Evolutionary conservation across 495 filamentous ascomycete species (phyloP), one percentile per base, ranked within the genome.

Genomic region (Poronia punctata): DNA sequence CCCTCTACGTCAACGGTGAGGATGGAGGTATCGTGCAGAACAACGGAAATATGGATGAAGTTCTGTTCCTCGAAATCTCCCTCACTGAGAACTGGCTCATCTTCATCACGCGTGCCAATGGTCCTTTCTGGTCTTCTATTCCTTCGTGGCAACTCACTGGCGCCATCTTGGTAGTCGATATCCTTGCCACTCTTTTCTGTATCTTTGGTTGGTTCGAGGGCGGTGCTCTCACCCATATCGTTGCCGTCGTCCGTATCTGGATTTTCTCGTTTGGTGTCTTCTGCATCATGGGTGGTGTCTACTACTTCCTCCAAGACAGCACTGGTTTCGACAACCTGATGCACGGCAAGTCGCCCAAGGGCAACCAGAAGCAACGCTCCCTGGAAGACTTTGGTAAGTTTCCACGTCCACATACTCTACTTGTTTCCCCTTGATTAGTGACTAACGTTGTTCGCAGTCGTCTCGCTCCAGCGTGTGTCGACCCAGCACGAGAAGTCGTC

Each of bases 1-100:
- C 85, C 49, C 87, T 89, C 76, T 69, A 84, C 38, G 71, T 74
- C 43, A 68, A 68, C 37, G 76, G 78, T 25, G 59, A 75, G 43
- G 58, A 81, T 45, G 84, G 80, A 52, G 88, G 88, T 72, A 86
- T 95, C 49, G 80, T 88, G 41, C 83, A 93, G 71, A 86, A 88
- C 64, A 83, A 80, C 49, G 88, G 88, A 70, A 76, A 80, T 53
- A 75, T 82, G 30, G 84, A 94, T 56, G 75, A 78, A 45, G 80
- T 95, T 27, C 59, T 95, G 46, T 95, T 95, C 72, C 79, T 95
- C 35, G 75, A 95, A 62, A 87, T 95, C 61, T 83, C 84, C 9
- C 76, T 95, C 42, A 85, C 88, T 38, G 85, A 95, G 71, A 95
- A 92, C 66, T 95, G 88, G 88, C 76, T 94, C 31, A 95, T 95